Base-by-base conservation (phyloP, 352 stramenopile genomes). In the Pythium phragmitis region DNA sequence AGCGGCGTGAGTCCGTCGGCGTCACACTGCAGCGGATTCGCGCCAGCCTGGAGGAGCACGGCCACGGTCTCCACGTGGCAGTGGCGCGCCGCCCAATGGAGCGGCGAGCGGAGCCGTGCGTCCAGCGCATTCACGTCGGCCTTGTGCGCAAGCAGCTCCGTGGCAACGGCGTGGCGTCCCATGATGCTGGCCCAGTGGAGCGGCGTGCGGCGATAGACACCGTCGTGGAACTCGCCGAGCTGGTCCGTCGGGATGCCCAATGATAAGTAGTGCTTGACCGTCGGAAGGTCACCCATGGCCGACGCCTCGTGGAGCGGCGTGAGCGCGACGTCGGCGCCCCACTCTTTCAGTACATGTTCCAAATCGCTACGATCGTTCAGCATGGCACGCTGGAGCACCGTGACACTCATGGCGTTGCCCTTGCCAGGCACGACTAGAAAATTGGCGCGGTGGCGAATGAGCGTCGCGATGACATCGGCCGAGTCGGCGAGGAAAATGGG, bases 151-250 rank as follows among this genome's bases (percentile, higher is more conserved):
- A 92, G 41, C 9, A 94, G 63, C 45, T 85, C 73, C 5, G 64
- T 60, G 33, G 87, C 87, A 12, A 89, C 78, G n/a, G 61, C 50
- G 7, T 65, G 60, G 19, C 80, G 73, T 9, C 85, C 85, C 74
- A 89, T 90, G 17, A 94, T 69, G 16, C 77, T 79, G 13, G 83
- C 85, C 85, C 85, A 94, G 54, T 94, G 85, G 33, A 94, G 48
- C 3, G 85, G 80, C 17, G 83, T 92, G 4, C 82, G 81, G 9
- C 65, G 61, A 51, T 91, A 63, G 1, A 87, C 70, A 21, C 85
- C 85, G 14, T 73, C 67, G 43, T 91, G 79, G 72, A 85, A 89
- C 60, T 94, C 85, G 41, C 85, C 85, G 0, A 90, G 61, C n/a
- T 82, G 69, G 30, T 94, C 75, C 3, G 83, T 70, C 16, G 79